These are phyloP conservation scores for Monilinia fructicola DNA, from an alignment of 2,329 filamentous ascomycete genomes.

Conservation along the genomic window DNA sequence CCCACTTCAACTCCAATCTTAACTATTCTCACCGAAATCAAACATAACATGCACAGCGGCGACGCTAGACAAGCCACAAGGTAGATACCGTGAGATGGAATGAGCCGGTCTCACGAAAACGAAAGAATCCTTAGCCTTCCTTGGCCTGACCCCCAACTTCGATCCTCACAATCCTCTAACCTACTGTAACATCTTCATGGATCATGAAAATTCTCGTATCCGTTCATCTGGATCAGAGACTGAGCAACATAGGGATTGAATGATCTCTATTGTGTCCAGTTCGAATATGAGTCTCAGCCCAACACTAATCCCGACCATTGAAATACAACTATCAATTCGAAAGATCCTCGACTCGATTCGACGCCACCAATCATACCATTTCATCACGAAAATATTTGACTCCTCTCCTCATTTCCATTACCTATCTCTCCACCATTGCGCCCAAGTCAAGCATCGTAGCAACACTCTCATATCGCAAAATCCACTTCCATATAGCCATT, in stretches of 20 bases:
- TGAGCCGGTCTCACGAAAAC: slow-evolving; percentile 20
- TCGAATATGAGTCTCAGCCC: slow-evolving; percentile 12
- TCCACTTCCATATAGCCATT: not conserved
- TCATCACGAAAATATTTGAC: slow-evolving; percentile 9
- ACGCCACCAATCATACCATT: slow-evolving; percentile 18
- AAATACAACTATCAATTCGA: slow-evolving; percentile 1
- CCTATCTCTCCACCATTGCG: not conserved
- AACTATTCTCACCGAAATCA: not conserved
- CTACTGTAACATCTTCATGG: not conserved
- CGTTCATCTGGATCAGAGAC: slow-evolving; percentile 6
- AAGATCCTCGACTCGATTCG: slow-evolving; percentile 2
- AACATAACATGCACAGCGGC: slow-evolving; percentile 7
- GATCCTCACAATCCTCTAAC: not conserved
- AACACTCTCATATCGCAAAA: not conserved
- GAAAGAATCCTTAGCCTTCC: slow-evolving; percentile 14
- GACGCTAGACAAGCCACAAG: slow-evolving; percentile 14
- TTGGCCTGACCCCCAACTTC: slow-evolving; percentile 15
- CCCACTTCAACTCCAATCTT: not conserved
- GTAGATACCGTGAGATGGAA: slow-evolving; percentile 4
- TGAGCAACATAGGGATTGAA: slow-evolving; percentile 10
- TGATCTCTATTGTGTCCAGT: slow-evolving; percentile 2
- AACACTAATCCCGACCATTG: not conserved
- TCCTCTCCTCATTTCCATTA: not conserved
- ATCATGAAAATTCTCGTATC: slow-evolving; percentile 11
- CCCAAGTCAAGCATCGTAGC: not conserved